Percentiles rank a stretch among this genome's conserved stretches.
phyloP scores from a whole-genome alignment of 805 yeast species.

The Barnettozyma vustinii region DNA sequence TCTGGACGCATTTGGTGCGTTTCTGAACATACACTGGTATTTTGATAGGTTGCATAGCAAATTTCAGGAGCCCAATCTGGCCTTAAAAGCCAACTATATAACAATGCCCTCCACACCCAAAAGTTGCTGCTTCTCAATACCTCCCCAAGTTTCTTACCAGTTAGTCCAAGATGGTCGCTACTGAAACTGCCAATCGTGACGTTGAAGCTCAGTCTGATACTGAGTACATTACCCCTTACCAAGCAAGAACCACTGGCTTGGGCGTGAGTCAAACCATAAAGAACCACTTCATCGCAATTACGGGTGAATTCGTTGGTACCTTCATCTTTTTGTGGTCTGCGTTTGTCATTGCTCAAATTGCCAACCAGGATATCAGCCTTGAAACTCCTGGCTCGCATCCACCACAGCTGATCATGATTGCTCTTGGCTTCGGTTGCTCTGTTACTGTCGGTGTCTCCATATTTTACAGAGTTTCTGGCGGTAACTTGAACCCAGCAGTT shows the following conservation, averaged over 20 bases:
- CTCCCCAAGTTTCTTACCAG: background rate
- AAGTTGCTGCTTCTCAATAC: background rate
- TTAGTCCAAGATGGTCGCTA: conserved; percentile 8
- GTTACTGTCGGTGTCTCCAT: conserved; percentile 69
- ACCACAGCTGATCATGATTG: conserved; percentile 66
- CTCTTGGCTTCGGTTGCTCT: conserved; percentile 83
- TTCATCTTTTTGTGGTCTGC: conserved; percentile 81
- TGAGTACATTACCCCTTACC: conserved; percentile 35
- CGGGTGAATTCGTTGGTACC: conserved; percentile 84
- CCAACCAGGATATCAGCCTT: conserved; percentile 50
- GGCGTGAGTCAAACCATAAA: conserved; percentile 38
- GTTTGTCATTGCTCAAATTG: conserved; percentile 75
- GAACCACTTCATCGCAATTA: conserved; percentile 62
- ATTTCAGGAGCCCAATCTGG: no score
- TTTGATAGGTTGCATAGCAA: background rate
- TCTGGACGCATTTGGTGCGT: background rate
- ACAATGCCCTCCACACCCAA: background rate
- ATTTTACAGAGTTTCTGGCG: conserved; percentile 77
- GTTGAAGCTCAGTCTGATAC: conserved; percentile 35
- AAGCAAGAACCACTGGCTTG: conserved; percentile 30
- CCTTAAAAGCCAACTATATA: background rate
- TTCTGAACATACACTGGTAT: background rate
- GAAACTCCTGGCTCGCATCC: conserved; percentile 47
- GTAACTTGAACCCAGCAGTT: conserved; percentile 87
- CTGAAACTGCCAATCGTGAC: conserved; percentile 19